A percentile compares a stretch with the other conserved stretches of the same genome.
Evolutionary conservation across 345 rosid genomes (phyloP).

Genomic region (Lepidium aucheri): DNA sequence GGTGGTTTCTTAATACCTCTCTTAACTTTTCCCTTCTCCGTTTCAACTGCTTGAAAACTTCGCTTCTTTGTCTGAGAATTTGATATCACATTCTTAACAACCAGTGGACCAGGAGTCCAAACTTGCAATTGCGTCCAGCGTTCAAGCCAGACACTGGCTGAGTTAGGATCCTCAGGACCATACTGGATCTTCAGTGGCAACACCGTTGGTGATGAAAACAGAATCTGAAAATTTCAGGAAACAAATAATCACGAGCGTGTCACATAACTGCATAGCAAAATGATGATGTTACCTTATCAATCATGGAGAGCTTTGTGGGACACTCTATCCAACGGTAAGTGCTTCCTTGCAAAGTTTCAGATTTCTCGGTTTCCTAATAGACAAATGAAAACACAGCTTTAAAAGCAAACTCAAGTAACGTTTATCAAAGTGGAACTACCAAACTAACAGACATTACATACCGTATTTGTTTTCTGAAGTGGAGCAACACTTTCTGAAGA

Average conservation of each 20-base stretch:
- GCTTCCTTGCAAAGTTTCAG: constrained; percentile 23
- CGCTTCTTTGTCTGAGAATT: constrained; percentile 33
- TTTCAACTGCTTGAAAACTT: constrained; percentile 30
- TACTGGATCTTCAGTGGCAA: constrained; percentile 46
- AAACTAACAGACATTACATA: neutral
- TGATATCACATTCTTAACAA: constrained; percentile 24
- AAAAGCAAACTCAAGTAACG: neutral
- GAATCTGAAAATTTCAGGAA: constrained; percentile 42
- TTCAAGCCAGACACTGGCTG: constrained; percentile 54
- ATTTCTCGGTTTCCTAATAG: constrained; percentile 35
- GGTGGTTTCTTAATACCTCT: constrained; percentile 40
- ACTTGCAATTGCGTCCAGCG: constrained; percentile 61
- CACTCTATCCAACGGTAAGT: constrained; percentile 25
- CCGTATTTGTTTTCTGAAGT: constrained; percentile 27
- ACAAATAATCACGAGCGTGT: neutral
- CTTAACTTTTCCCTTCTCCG: constrained; percentile 35
- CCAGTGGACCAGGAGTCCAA: constrained; percentile 43
- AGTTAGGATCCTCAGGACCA: constrained; percentile 50
- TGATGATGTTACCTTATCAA: constrained; percentile 43
- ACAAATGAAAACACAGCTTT: neutral
- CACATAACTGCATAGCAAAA: neutral
- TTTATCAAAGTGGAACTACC: neutral
- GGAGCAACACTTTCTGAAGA: constrained; percentile 27
- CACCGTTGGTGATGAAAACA: constrained; percentile 36
- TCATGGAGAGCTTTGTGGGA: constrained; percentile 38